phyloP scores from a whole-genome alignment of 805 yeast genomes.

The Ogataea allantospora region DNA sequence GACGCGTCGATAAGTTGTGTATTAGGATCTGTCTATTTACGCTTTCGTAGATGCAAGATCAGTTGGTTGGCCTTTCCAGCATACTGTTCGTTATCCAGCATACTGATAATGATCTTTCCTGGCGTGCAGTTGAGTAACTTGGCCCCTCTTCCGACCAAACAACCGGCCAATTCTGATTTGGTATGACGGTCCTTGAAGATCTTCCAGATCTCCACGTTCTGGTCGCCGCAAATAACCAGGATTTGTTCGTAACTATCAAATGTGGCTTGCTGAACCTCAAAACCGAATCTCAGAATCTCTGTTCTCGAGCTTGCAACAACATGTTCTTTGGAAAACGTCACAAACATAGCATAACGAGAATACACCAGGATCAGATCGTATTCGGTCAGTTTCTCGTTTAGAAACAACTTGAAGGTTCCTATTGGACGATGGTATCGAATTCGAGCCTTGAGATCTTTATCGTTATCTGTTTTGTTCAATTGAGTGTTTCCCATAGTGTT shows the following conservation, averaged over 20 bases:
- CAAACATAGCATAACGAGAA: slow-evolving; percentile 29
- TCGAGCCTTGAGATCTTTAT: slow-evolving; percentile 27
- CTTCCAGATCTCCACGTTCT: slow-evolving; percentile 30
- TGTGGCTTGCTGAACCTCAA: slow-evolving; percentile 27
- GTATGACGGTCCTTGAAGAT: slow-evolving; percentile 20
- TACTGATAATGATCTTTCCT: slow-evolving; percentile 28
- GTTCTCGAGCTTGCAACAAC: slow-evolving; percentile 25
- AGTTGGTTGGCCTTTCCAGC: slow-evolving; percentile 18
- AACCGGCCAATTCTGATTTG: slow-evolving; percentile 24
- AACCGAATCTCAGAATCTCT: slow-evolving; percentile 28
- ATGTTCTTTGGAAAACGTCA: slow-evolving; percentile 21
- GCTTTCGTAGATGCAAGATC: slow-evolving; percentile 18
- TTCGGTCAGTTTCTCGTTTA: slow-evolving; percentile 14
- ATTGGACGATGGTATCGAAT: slow-evolving; percentile 28
- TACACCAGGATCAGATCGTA: slow-evolving; percentile 32
- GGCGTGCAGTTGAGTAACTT: slow-evolving; percentile 27
- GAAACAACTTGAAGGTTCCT: slow-evolving; percentile 26
- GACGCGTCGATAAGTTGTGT: neutral
- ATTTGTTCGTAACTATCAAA: slow-evolving; percentile 29
- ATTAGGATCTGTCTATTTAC: slow-evolving; percentile 4
- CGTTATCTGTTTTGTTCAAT: slow-evolving; percentile 22
- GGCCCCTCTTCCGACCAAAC: slow-evolving; percentile 26
- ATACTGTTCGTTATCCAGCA: slow-evolving; percentile 13
- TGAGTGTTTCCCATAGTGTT: slow-evolving; percentile 28
- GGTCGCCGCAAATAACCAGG: slow-evolving; percentile 23